Conservation (phyloP, 805 yeast genomes). For the Priceomyces melissophilus region DNA sequence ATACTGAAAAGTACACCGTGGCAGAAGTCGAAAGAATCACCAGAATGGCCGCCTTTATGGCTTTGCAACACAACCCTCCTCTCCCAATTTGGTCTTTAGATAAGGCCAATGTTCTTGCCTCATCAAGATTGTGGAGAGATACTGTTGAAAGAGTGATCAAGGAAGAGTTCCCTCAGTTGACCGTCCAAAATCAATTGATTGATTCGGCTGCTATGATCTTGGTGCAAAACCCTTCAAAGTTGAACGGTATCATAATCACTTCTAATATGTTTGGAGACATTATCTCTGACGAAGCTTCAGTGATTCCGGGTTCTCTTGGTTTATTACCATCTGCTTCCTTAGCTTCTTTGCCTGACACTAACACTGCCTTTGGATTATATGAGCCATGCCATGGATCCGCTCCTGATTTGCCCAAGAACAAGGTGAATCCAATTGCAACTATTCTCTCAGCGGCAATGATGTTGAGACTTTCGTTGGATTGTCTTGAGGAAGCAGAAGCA, state of each 20-base stretch:
- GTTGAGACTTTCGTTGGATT: conserved; percentile 85
- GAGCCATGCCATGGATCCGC: conserved; percentile 99
- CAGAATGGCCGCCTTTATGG: conserved; percentile 97
- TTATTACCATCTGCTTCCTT: conserved; percentile 93
- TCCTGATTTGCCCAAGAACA: conserved; percentile 83
- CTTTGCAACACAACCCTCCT: conserved; percentile 91
- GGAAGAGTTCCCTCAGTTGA: conserved; percentile 87
- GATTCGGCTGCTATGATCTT: conserved; percentile 99
- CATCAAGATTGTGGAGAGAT: conserved; percentile 94
- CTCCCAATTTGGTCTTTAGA: conserved; percentile 94
- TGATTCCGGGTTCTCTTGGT: conserved; percentile 96
- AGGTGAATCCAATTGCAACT: conserved; percentile 94
- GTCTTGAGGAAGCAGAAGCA: conserved; percentile 80
- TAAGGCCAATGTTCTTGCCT: conserved; percentile 95
- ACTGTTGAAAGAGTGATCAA: conserved; percentile 82
- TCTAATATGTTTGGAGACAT: conserved; percentile 98
- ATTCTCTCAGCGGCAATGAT: conserved; percentile 96
- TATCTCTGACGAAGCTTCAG: conserved; percentile 96
- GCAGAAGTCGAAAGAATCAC: conserved; percentile 93
- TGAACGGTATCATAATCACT: conserved; percentile 91
- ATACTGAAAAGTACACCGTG: conserved; percentile 88
- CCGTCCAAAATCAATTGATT: conserved; percentile 88
- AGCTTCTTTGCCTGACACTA: conserved; percentile 94
- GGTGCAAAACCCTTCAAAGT: conserved; percentile 83
- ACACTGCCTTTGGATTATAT: conserved; percentile 90